Evolutionary conservation across 139 green algal species (phyloP), one percentile per base, ranked within the genome.

Genomic region (Closterium sp.): DNA sequence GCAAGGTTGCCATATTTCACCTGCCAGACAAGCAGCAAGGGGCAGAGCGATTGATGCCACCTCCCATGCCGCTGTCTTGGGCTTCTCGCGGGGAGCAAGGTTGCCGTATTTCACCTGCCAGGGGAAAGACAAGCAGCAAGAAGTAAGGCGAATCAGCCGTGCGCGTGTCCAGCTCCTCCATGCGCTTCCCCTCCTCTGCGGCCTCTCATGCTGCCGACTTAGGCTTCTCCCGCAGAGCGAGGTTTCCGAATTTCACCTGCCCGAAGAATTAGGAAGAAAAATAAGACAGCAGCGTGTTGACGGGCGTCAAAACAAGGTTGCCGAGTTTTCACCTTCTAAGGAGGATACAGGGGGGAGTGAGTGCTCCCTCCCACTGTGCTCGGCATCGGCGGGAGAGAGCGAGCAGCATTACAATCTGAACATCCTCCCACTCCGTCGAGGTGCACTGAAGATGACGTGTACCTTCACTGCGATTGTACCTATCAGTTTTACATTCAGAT

Each of bases 1-100:
- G 11, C 21, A n/a, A 88, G 42, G 28, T 94, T 94, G 28, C 92
- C 92, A 27, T 87, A n/a, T n/a, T n/a, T n/a, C n/a, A n/a, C n/a
- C n/a, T n/a, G n/a, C n/a, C n/a, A 62, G 42, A 7, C 7, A 62
- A 62, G 42, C 42, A 7, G 42, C 5, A 62, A 7, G 5, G 7
- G 7, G 42, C n/a, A n/a, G n/a, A n/a, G n/a, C n/a, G n/a, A n/a
- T 4, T 92, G 5, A 11, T 28, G 27, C 28, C 85, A 27, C 7
- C 85, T 87, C 28, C 85, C 85, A 87, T 24, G 85, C 85, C n/a
- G n/a, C 85, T 21, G 28, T 87, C 31, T 89, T 34, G 31, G 87
- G 87, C 87, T 89, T 89, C 87, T 34, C 29, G 6, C 31, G 29
- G 0, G 87, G 29, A 34, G 11, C 87, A 19, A 62, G 28, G 87